Evolutionary conservation across 148 eudicot genomes (phyloP).

Genomic region (Chenopodium formosanum): DNA sequence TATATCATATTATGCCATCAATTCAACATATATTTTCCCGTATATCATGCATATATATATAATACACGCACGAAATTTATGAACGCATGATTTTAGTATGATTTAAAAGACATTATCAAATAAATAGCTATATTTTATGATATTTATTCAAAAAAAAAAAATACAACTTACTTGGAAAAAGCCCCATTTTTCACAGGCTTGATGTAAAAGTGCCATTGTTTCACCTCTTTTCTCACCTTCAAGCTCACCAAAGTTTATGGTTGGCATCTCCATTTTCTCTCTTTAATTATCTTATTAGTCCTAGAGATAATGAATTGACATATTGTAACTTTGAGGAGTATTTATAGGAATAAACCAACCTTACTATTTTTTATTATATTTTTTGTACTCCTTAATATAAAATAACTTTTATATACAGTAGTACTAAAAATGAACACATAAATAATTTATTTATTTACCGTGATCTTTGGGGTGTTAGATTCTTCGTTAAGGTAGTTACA

Average conservation of each 20-base stretch:
- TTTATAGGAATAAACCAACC: conserved; percentile 10
- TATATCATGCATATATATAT: no score
- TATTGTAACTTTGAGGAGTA: background rate
- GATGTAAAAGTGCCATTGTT: conserved; percentile 68
- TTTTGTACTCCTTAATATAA: background rate
- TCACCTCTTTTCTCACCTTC: conserved; percentile 57
- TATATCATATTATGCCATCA: no score
- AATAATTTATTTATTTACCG: background rate
- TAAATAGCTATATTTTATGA: background rate
- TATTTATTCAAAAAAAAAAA: background rate
- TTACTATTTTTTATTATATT: no score
- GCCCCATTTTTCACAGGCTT: conserved; percentile 84
- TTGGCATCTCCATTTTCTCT: conserved; percentile 62
- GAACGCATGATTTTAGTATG: no score
- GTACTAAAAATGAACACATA: no score
- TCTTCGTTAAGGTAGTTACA: background rate
- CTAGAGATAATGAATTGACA: background rate
- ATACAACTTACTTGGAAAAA: conserved; percentile 55
- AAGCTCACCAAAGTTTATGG: conserved; percentile 66
- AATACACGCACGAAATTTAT: no score
- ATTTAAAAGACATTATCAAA: no score
- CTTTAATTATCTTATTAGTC: background rate
- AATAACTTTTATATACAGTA: no score
- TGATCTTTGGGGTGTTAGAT: conserved; percentile 19
- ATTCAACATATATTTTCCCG: no score